phyloP scores from a whole-genome alignment of 306 rosid genomes.

The Rosa persica region DNA sequence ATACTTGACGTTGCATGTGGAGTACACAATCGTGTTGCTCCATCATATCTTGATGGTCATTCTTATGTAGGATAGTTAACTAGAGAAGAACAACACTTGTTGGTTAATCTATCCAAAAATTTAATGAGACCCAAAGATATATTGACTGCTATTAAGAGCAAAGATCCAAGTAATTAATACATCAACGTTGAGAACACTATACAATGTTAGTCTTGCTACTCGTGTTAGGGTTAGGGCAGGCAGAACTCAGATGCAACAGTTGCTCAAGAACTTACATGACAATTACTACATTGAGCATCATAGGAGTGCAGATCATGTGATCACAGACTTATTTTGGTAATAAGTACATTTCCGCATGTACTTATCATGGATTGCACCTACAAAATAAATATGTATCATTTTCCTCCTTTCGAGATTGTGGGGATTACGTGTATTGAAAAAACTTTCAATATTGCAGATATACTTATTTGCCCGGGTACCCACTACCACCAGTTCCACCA shows the following conservation, averaged over 20 bases:
- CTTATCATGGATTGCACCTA: conserved; percentile 6
- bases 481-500: background rate
- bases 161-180: no score
- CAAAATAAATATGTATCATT: background rate
- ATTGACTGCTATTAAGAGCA: no score
- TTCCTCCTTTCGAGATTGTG: background rate
- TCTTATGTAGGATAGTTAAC: background rate
- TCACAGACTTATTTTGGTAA: background rate
- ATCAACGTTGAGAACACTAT: no score
- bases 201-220: no score
- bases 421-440: background rate
- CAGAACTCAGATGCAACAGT: no score
- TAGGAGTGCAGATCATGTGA: no score
- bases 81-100: background rate
- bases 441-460: background rate
- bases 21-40: background rate
- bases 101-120: no score
- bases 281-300: no score
- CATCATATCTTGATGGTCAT: background rate
- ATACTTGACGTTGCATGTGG: background rate
- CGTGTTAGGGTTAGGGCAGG: no score
- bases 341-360: background rate
- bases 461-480: background rate
- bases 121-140: no score
- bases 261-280: no score